Evolutionary conservation across 2,329 filamentous ascomycete genomes (phyloP).

Genomic region (Madurella mycetomatis): DNA sequence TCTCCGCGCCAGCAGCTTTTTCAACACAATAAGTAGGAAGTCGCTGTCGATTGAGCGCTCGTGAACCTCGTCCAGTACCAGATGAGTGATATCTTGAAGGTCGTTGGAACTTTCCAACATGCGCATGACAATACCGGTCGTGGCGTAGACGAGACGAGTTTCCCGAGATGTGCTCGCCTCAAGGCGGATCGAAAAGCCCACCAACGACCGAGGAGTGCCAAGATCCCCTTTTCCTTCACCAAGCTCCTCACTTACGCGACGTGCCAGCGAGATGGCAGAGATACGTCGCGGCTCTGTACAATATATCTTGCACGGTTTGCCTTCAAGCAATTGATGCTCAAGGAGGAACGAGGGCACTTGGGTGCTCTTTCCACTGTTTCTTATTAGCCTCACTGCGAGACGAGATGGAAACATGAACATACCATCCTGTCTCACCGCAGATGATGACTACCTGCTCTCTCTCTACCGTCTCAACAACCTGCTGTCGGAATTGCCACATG

Average conservation of each 20-base stretch:
- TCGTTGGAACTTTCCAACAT: slow-evolving; percentile 91
- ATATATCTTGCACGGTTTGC: slow-evolving; percentile 83
- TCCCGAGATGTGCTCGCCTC: slow-evolving; percentile 80
- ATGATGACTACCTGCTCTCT: slow-evolving; percentile 84
- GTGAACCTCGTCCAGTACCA: slow-evolving; percentile 96
- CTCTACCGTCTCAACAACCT: slow-evolving; percentile 73
- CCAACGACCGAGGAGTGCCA: slow-evolving; percentile 75
- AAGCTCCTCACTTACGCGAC: slow-evolving; percentile 89
- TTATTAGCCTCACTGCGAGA: slow-evolving; percentile 3
- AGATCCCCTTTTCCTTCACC: slow-evolving; percentile 79
- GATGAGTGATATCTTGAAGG: slow-evolving; percentile 82
- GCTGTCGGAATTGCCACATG: slow-evolving; percentile 78
- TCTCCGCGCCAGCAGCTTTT: slow-evolving; percentile 70
- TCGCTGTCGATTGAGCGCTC: slow-evolving; percentile 96
- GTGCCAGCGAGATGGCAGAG: slow-evolving; percentile 89
- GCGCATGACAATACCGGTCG: slow-evolving; percentile 87
- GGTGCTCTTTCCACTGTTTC: slow-evolving; percentile 77
- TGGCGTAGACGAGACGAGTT: slow-evolving; percentile 86
- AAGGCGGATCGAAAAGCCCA: slow-evolving; percentile 90
- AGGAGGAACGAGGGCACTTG: slow-evolving; percentile 93
- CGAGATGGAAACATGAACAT: slow-evolving; percentile 23
- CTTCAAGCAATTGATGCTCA: slow-evolving; percentile 78
- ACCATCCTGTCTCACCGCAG: slow-evolving; percentile 92
- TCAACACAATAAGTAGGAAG: slow-evolving; percentile 87
- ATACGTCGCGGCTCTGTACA: slow-evolving; percentile 95